A percentile compares a stretch with the other conserved stretches of the same genome.
phyloP scores from a whole-genome alignment of 129 eudicot genomes.

The Chrysanthemum makinoi region DNA sequence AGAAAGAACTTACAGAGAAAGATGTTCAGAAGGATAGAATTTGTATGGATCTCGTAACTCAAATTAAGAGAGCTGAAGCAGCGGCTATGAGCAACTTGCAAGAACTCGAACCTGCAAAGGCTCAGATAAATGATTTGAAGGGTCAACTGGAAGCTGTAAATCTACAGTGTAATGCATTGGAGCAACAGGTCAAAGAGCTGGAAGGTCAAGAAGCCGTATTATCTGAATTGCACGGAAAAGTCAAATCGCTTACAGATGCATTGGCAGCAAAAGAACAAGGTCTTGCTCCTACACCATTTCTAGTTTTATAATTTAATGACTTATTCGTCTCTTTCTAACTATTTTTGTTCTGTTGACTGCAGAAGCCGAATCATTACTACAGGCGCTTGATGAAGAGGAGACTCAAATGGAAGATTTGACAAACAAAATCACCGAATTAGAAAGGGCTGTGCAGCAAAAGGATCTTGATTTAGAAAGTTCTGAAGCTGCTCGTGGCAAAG shows the following conservation, averaged over 20 bases:
- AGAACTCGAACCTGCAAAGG: constrained; percentile 58
- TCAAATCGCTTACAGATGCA: constrained; percentile 53
- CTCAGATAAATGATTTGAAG: constrained; percentile 47
- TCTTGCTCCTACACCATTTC: constrained; percentile 10
- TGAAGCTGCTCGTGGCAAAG: constrained; percentile 83
- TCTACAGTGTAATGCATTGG: constrained; percentile 35
- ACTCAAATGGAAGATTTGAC: constrained; percentile 69
- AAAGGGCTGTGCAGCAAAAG: constrained; percentile 51
- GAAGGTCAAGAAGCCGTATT: constrained; percentile 45
- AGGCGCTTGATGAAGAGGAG: constrained; percentile 95
- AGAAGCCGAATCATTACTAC: constrained; percentile 81
- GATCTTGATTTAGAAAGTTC: constrained; percentile 55
- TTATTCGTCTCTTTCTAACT: neutral
- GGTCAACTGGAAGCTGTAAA: constrained; percentile 4
- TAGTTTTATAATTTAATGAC: neutral
- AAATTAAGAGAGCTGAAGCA: constrained; percentile 83
- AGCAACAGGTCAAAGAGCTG: constrained; percentile 55
- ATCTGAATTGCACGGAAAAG: constrained; percentile 46
- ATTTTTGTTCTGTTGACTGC: constrained; percentile 20
- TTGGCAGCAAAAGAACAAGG: constrained; percentile 88
- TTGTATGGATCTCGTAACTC: constrained; percentile 71
- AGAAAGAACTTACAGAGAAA: constrained; percentile 84
- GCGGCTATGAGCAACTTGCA: constrained; percentile 55
- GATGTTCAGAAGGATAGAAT: constrained; percentile 76
- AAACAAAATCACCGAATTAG: constrained; percentile 53